Conservation (phyloP, 1,284 basidiomycete genomes). For the Dichomitus squalens region DNA sequence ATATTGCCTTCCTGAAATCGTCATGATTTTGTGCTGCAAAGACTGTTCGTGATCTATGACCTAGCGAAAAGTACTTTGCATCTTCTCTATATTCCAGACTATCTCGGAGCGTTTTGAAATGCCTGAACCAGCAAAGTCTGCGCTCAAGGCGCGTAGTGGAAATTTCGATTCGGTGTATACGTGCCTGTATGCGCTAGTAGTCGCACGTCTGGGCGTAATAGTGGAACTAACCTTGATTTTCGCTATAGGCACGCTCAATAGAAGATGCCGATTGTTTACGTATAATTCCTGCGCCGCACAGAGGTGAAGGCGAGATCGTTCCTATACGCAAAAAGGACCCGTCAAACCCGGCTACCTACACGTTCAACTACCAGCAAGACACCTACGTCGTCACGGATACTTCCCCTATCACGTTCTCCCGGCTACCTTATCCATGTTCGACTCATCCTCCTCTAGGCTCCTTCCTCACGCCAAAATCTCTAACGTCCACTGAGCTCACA, state of each 20-base stretch:
- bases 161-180: no score
- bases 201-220: no score
- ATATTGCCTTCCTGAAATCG: no score
- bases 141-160: no score
- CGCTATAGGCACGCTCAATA: slow-evolving; percentile 60
- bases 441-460: slow-evolving; percentile 68
- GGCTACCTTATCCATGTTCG: slow-evolving; percentile 90
- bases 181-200: no score
- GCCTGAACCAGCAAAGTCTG: no score
- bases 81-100: no score
- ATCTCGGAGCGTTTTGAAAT: no score
- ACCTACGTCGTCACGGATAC: slow-evolving; percentile 79
- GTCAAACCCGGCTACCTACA: slow-evolving; percentile 64
- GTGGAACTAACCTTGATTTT: no score
- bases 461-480: slow-evolving; percentile 60
- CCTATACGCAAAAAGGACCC: slow-evolving; percentile 67
- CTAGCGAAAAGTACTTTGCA: no score
- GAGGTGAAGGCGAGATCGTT: slow-evolving; percentile 92
- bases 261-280: slow-evolving; percentile 82
- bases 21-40: no score
- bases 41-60: no score
- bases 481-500: slow-evolving; percentile 44
- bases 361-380: slow-evolving; percentile 96
- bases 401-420: slow-evolving; percentile 71
- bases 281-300: slow-evolving; percentile 84